Percentiles rank a stretch among this genome's conserved stretches.
Evolutionary conservation across 176 grass and related monocot genomes (phyloP).

Genomic region (Rhynchospora breviuscula): DNA sequence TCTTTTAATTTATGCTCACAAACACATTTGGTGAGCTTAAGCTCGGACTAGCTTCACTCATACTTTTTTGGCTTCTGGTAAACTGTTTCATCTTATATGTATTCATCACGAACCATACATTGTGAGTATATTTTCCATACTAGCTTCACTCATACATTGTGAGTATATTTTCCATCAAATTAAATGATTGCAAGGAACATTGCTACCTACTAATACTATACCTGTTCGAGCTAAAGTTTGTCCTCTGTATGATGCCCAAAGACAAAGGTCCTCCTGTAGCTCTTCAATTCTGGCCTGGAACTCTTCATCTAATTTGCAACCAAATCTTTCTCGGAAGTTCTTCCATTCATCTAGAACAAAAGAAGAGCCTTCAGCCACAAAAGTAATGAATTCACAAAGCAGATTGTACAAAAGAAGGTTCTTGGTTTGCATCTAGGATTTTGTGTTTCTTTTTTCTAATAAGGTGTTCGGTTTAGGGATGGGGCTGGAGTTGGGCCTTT

Average conservation of each 20-base stretch:
- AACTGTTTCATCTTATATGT: neutral
- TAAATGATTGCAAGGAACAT: neutral
- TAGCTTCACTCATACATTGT: neutral
- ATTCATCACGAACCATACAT: neutral
- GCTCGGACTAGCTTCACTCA: neutral
- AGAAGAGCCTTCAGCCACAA: neutral
- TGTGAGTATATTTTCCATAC: no score
- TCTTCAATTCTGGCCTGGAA: conserved; percentile 31
- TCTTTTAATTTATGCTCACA: neutral
- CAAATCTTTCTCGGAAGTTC: conserved; percentile 63
- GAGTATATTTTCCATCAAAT: neutral
- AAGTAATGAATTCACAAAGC: conserved; percentile 7
- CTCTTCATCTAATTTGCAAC: conserved; percentile 49
- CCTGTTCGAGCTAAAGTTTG: conserved; percentile 93
- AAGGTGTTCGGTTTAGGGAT: neutral
- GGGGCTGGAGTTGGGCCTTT: no score
- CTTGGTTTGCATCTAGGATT: neutral
- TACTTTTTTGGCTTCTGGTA: neutral
- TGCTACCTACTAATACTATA: conserved; percentile 14
- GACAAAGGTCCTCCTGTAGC: conserved; percentile 48
- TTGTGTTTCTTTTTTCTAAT: neutral
- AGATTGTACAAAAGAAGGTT: neutral
- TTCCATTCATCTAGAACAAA: conserved; percentile 75
- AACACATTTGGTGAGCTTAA: neutral
- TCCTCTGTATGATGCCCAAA: conserved; percentile 86